Percentiles rank a stretch among this genome's conserved stretches.
Conservation (phyloP, 306 rosid species). For the Ochetophila trinervis region DNA sequence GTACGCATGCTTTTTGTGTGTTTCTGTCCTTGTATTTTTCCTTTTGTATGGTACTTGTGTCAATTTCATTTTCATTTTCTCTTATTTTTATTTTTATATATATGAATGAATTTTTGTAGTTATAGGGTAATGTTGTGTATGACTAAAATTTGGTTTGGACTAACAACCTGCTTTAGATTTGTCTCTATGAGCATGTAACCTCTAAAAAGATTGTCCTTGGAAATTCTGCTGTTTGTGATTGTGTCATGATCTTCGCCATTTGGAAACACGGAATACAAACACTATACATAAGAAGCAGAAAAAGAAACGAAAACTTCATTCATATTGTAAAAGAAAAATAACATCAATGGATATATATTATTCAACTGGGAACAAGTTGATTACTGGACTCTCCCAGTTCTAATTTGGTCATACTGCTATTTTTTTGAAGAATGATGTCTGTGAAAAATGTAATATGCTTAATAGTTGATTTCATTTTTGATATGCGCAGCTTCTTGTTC, state of each 20-base stretch:
- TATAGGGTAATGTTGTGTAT: background rate
- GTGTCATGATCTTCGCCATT: conserved; percentile 2
- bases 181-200: too few species aligned
- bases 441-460: background rate
- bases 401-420: too few species aligned
- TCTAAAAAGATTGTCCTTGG: too few species aligned
- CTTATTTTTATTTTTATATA: too few species aligned
- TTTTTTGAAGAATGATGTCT: background rate
- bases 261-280: background rate
- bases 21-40: background rate
- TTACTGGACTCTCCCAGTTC: too few species aligned
- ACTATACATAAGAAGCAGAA: background rate
- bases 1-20: background rate
- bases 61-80: background rate
- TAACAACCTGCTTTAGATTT: background rate
- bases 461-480: background rate
- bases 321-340: background rate
- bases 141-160: background rate
- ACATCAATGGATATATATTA: background rate
- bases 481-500: too few species aligned
- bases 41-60: too few species aligned
- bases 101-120: background rate
- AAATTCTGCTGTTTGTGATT: background rate
- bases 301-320: background rate
- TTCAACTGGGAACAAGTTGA: too few species aligned